Evolutionary conservation across 148 eudicot genomes (phyloP).

Genomic region (Chenopodium berlandieri): DNA sequence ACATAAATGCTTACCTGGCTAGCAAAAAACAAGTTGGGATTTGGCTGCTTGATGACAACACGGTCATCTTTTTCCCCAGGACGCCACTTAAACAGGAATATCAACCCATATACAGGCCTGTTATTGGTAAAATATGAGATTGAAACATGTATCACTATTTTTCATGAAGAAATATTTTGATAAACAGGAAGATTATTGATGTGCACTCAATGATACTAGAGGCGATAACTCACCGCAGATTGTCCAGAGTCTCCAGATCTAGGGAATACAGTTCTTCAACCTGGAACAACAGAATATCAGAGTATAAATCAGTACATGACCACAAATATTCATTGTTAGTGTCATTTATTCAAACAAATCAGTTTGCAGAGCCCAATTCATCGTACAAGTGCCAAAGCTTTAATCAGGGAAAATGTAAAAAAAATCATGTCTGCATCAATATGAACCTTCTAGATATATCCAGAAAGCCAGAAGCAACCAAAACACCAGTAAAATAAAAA

Average conservation of each 20-base stretch:
- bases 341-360: not conserved
- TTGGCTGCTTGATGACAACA: constrained; percentile 77
- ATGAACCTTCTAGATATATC: not conserved
- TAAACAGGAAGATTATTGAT: constrained; percentile 4
- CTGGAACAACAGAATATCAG: constrained; percentile 46
- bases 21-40: constrained; percentile 92
- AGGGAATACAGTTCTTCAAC: constrained; percentile 97
- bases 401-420: not conserved
- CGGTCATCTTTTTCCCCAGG: constrained; percentile 95
- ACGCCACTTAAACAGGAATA: constrained; percentile 96
- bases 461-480: not conserved
- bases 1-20: constrained; percentile 65
- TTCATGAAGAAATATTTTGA: not conserved
- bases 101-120: constrained; percentile 95
- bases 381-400: not conserved
- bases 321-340: constrained; percentile 8
- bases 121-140: constrained; percentile 5
- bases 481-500: not conserved
- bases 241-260: constrained; percentile 87
- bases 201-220: not conserved
- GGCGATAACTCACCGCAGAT: constrained; percentile 48
- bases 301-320: not conserved
- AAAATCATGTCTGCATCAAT: not conserved
- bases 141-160: not conserved
- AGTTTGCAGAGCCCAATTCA: not conserved